Percentiles rank a stretch among this genome's conserved stretches.
phyloP scores from a whole-genome alignment of 2,329 filamentous ascomycete species.

The Fusarium newnesense region DNA sequence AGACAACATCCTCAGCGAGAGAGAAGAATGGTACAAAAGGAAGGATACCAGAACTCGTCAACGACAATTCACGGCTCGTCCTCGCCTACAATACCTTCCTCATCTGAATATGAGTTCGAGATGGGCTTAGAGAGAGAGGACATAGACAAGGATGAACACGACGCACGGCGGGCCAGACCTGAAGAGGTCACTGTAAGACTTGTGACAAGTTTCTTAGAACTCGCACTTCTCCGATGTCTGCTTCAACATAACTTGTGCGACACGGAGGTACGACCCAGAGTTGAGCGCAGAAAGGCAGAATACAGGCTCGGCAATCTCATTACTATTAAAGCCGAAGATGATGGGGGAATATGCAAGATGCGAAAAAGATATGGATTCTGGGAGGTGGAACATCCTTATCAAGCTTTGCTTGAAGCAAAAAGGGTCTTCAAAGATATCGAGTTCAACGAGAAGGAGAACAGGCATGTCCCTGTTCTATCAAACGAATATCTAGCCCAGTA shows the following conservation, averaged over 20 bases:
- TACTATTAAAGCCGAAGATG: neutral
- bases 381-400: neutral
- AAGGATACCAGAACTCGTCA: no score
- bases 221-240: neutral
- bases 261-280: neutral
- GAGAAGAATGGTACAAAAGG: no score
- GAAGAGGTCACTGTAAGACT: neutral
- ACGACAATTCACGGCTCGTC: no score
- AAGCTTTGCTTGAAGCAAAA: neutral
- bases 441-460: neutral
- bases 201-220: neutral
- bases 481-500: conserved; percentile 1
- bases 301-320: neutral
- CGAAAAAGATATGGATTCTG: neutral
- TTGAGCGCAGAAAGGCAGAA: neutral
- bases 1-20: no score
- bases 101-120: no score
- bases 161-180: neutral
- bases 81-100: no score
- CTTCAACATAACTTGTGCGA: neutral
- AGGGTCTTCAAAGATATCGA: neutral
- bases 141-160: neutral
- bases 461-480: neutral
- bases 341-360: neutral
- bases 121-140: neutral